Base-by-base conservation (phyloP, 140 eudicot species). In the Ambrosia hybrid region DNA sequence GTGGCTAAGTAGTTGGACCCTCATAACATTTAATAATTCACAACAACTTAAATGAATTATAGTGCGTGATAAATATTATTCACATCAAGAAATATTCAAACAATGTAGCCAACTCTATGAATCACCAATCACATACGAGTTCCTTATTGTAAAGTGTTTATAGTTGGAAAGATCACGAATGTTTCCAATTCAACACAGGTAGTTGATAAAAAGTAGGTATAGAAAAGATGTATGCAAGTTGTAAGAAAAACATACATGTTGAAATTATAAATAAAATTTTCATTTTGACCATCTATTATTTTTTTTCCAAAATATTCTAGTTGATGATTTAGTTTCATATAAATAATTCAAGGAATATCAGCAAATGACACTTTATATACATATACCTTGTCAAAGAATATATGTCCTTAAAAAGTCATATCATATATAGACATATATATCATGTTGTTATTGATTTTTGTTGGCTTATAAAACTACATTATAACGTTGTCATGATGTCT, bases 401-500 rank as follows among this genome's bases (percentile, higher is more conserved):
- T 79, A 34, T 79, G 83, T 66, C 75, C 71, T 58, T 52, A n/a
- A 51, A 78, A 73, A 67, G 79, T 73, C 78, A 46, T 78, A 65
- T 72, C 48, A 72, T 72, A 72, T 53, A 72, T 53, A 15, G 49
- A 67, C 48, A 72, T 72, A 72, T 53, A 15, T 55, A 67, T 57
- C 30, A 57, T 53, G 74, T 72, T 46, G n/a, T 72, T 65, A 72
- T 56, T 65, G 10, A 57, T 45, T 57, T 68, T 66, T 72, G 78
- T 66, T 46, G 51, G 41, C 70, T 46, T 64, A 78, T 36, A 72
- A 46, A 72, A 72, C 63, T 48, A 45, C 63, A 78, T 65, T 66
- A 66, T 65, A 74, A 78, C 83, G 66, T 67, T 15, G 67, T 66
- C 78, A 73, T 78, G 79, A 73, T 73, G 83, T 51, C 63, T n/a